Percentiles rank a stretch among this genome's conserved stretches.
Evolutionary conservation across 1,284 basidiomycete species (phyloP).

Genomic region (Irpex lacteus): DNA sequence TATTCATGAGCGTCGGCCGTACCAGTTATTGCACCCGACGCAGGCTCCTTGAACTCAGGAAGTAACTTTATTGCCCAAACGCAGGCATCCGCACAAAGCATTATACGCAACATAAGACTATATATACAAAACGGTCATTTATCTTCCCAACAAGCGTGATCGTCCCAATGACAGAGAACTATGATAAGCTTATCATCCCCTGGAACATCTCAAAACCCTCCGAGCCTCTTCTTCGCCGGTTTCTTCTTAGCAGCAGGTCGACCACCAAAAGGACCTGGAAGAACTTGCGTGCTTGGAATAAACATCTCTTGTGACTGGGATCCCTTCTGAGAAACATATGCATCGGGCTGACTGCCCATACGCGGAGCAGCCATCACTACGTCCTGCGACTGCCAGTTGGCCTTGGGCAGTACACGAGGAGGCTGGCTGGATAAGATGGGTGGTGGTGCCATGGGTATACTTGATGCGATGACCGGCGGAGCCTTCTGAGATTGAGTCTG

Average conservation of each 20-base stretch:
- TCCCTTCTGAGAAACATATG: slow-evolving; percentile 2
- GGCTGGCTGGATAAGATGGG: slow-evolving; percentile 10
- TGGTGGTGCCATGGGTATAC: slow-evolving; percentile 11
- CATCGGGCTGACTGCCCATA: slow-evolving; percentile 19
- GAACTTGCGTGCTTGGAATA: slow-evolving; percentile 63
- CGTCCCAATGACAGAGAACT: not conserved
- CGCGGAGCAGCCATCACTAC: slow-evolving; percentile 16
- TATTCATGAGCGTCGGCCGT: not conserved
- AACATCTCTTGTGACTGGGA: slow-evolving; percentile 38
- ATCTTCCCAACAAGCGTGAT: not conserved
- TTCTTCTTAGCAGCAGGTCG: slow-evolving; percentile 56
- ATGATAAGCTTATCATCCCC: not conserved
- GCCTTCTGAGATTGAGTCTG: slow-evolving; percentile 21
- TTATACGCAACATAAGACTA: not conserved
- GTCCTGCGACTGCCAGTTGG: slow-evolving; percentile 21
- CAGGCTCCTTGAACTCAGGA: not conserved
- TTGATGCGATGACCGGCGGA: slow-evolving; percentile 17
- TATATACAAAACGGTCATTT: not conserved
- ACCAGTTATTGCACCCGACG: not conserved
- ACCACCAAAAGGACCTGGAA: slow-evolving; percentile 72
- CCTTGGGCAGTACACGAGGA: slow-evolving; percentile 34
- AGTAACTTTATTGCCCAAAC: not conserved
- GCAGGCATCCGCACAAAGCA: not conserved
- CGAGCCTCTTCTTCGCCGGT: slow-evolving; percentile 63
- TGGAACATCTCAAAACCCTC: slow-evolving; percentile 61